Evolutionary conservation across 2,329 filamentous ascomycete species (phyloP).

Genomic region (Claviceps sp.): DNA sequence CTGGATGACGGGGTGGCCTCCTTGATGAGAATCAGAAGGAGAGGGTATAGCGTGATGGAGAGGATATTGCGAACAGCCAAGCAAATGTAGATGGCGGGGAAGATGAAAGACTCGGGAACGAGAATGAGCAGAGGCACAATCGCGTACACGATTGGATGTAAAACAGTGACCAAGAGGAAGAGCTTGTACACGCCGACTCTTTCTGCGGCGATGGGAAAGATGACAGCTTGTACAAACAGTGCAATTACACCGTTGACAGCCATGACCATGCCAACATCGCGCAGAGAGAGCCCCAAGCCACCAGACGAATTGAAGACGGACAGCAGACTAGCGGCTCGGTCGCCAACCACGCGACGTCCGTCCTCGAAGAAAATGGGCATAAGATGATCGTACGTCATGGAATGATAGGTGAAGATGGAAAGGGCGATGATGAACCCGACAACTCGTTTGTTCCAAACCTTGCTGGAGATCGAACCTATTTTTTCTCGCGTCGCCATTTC

Average conservation of each 20-base stretch:
- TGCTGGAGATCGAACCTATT: constrained; percentile 16
- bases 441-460: constrained; percentile 46
- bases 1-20: constrained; percentile 44
- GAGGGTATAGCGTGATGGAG: constrained; percentile 50
- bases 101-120: constrained; percentile 37
- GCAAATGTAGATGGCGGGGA: constrained; percentile 44
- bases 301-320: constrained; percentile 44
- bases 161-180: constrained; percentile 42
- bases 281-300: constrained; percentile 48
- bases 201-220: constrained; percentile 48
- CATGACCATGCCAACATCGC: constrained; percentile 48
- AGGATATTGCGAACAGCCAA: constrained; percentile 45
- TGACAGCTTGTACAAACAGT: constrained; percentile 43
- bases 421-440: constrained; percentile 68
- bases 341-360: constrained; percentile 33
- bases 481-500: constrained; percentile 20
- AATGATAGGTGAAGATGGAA: constrained; percentile 86
- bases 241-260: constrained; percentile 46
- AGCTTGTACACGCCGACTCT: constrained; percentile 45
- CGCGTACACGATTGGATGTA: constrained; percentile 49
- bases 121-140: constrained; percentile 45
- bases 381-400: constrained; percentile 88
- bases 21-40: constrained; percentile 55
- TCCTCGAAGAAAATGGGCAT: constrained; percentile 91
- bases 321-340: constrained; percentile 16